Evolutionary conservation across 148 eudicot genomes (phyloP), one percentile per base, ranked within the genome.

Genomic region (Limonium bicolor): DNA sequence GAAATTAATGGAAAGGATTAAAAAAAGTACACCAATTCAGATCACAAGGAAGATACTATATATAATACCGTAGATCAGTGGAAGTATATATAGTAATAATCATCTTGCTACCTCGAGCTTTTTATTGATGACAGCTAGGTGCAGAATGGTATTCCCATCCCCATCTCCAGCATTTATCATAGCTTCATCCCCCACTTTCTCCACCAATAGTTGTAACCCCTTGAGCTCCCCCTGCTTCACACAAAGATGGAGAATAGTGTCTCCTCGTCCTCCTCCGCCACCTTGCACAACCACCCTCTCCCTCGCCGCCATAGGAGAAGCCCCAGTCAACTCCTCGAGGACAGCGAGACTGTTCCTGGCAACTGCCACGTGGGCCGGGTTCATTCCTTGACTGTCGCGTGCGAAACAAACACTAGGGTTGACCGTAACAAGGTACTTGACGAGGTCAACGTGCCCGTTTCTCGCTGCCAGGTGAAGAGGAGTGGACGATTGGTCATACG

Each of bases 381-480:
- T 70, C 37, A 27, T 50, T 2, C 72, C 72, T 0, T 54, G 46
- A 4, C 18, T 9, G 20, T 70, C 65, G 0, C 53, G 30, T 6
- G 36, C 48, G 0, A 61, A 30, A 36, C 76, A 61, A 61, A 62
- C 55, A 32, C 49, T 32, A 1, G 53, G 41, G 33, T 17, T 37
- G 8, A 14, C 53, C 0, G 5, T 4, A 7, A 58, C 2, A 25
- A 67, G 32, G 2, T 15, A 16, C 27, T 24, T 41, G 0, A 66
- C 64, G 0, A 69, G 51, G 19, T 59, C 72, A 1, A 55, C 10
- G 14, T 69, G 28, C 10, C 72, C 69, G 29, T 59, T 66, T 0
- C 54, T 51, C 2, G 75, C 46, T 6, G 80, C 60, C 23, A 66
- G 20, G 27, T 74, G 72, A 18, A 69, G 68, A 7, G 72, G 61